A percentile compares a stretch with the other conserved stretches of the same genome.
These are phyloP conservation scores for Mycena epipterygia DNA, from an alignment of 768 basidiomycete species.

Conservation along the genomic window DNA sequence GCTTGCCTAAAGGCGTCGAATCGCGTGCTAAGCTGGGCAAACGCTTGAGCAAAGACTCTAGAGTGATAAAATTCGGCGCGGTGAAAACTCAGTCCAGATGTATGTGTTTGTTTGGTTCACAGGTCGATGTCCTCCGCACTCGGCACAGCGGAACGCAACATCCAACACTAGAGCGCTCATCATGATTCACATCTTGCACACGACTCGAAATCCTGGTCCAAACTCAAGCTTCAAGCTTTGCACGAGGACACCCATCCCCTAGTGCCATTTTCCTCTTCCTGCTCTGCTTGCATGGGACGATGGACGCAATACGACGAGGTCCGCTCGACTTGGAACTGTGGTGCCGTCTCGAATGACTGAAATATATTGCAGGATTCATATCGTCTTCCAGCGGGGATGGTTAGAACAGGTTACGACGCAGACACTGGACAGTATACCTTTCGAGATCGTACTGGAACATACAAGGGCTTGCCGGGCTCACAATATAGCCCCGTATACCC, in stretches of 20 bases:
- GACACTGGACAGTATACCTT: conserved; percentile 63
- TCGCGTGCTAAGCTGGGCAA: no score
- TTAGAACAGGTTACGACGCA: conserved; percentile 67
- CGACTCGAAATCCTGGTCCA: conserved; percentile 9
- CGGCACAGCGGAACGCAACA: no score
- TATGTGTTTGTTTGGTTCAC: no score
- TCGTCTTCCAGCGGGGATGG: conserved; percentile 65
- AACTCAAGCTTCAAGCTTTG: conserved; percentile 19
- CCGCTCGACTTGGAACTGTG: neutral
- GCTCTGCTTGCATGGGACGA: conserved; percentile 26
- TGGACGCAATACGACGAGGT: conserved; percentile 39
- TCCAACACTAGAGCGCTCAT: no score
- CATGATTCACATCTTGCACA: conserved; percentile 6
- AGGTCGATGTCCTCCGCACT: no score
- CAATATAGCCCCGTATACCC: conserved; percentile 49
- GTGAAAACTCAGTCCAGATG: no score
- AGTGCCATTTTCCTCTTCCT: neutral
- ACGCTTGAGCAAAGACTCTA: no score
- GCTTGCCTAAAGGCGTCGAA: no score
- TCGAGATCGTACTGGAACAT: conserved; percentile 56
- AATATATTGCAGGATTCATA: conserved; percentile 58
- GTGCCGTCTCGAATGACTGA: neutral
- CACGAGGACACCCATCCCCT: conserved; percentile 4
- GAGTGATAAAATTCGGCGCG: no score
- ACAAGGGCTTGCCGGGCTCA: conserved; percentile 59